Evolutionary conservation across 352 stramenopile genomes (phyloP), one percentile per base, ranked within the genome.

Genomic region (Peronospora belbahrii): DNA sequence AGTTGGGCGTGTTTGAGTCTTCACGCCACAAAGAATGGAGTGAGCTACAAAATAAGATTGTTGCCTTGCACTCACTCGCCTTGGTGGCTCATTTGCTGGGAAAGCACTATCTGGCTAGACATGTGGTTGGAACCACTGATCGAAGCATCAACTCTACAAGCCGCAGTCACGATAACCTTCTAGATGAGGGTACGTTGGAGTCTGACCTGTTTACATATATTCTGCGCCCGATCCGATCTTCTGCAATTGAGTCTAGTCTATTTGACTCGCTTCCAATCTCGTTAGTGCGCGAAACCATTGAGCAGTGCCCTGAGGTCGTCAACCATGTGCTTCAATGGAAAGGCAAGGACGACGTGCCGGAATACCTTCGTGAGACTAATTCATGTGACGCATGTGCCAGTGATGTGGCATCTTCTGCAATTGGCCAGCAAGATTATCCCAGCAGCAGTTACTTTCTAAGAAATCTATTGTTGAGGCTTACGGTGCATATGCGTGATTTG

Each of bases 271-370:
- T 89, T 1, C 78, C 78, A 3, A 86, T 87, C 22, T 84, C 78
- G 10, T 51, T 89, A 0, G 78, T 87, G 7, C 65, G 75, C 14
- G 78, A 89, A 58, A 86, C 78, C 1, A 84, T 89, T 15, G 70
- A 77, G 14, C 75, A 87, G 10, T 89, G 78, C 41, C 78, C 78
- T 1, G 78, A 89, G 40, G 62, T 85, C 3, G 68, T 89, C 2
- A 87, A 87, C 20, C 78, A 89, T 39, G 74, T 89, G 17, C 35
- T 89, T 28, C 66, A 84, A 15, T 89, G 78, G 78, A 84, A 84
- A 64, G 56, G 78, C 28, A 67, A 85, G 34, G 52, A 74, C 4
- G 74, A 87, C 24, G 59, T 87, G 2, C 77, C 77, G 1, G 43
- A 50, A 3, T 66, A 65, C n/a, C 46, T 85, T 10, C 59, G 67